These are phyloP conservation scores for Vickermania spadyakhi DNA, from an alignment of 208 protist species.

Conservation along the genomic window DNA sequence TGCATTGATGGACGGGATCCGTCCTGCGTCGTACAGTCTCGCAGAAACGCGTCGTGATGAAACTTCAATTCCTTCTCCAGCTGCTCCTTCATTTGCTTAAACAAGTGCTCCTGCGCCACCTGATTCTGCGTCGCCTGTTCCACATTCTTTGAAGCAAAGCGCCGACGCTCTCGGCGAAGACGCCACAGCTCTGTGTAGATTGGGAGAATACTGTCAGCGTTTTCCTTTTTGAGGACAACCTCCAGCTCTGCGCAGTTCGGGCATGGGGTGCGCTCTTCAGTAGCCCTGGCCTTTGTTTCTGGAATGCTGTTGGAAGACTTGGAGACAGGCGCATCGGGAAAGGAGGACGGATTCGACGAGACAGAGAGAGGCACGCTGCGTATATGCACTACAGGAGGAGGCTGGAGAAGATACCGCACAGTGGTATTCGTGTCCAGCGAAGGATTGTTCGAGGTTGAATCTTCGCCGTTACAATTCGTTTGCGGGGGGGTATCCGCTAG, in stretches of 20 bases:
- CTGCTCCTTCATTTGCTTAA: slow-evolving; percentile 2
- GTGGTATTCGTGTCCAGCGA: too few species aligned
- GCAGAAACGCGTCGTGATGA: not conserved
- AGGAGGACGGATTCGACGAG: too few species aligned
- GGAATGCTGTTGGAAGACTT: too few species aligned
- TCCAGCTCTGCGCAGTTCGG: slow-evolving; percentile 10
- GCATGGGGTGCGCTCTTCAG: too few species aligned
- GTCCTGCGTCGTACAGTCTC: not conserved
- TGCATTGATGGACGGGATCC: not conserved
- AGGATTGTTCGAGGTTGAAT: too few species aligned
- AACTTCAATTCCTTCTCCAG: not conserved
- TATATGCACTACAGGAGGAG: not conserved
- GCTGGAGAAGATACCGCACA: not conserved
- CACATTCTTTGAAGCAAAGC: not conserved
- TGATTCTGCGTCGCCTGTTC: not conserved
- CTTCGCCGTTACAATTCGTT: too few species aligned
- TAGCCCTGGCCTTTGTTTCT: too few species aligned
- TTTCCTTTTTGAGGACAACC: slow-evolving; percentile 17
- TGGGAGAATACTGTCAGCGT: slow-evolving; percentile 15
- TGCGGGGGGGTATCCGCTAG: too few species aligned
- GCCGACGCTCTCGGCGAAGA: slow-evolving; percentile 9
- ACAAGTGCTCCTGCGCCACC: not conserved
- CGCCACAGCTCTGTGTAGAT: slow-evolving; percentile 23
- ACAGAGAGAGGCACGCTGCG: not conserved
- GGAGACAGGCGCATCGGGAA: too few species aligned